Conservation (phyloP, 129 eudicot species). For the Escallonia herrerae region DNA sequence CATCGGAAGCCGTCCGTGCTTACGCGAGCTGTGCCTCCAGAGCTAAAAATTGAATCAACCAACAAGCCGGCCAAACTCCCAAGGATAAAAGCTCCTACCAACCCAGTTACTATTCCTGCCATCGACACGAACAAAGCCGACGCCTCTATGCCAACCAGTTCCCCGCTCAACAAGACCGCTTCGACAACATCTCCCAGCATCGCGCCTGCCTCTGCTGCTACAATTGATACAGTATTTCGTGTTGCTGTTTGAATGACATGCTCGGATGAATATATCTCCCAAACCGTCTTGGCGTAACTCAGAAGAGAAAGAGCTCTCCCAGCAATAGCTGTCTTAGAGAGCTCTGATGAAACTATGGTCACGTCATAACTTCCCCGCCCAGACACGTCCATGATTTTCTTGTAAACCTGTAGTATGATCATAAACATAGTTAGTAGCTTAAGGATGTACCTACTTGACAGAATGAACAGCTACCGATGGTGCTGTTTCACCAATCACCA, state of each 20-base stretch:
- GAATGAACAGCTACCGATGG: neutral
- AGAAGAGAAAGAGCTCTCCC: neutral
- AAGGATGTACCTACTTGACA: neutral
- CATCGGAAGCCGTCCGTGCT: neutral
- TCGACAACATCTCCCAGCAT: neutral
- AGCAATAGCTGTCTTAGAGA: neutral
- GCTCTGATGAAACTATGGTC: neutral
- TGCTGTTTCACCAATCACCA: too few species aligned
- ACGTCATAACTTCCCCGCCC: neutral
- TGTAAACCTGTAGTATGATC: neutral
- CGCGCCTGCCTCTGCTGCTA: neutral
- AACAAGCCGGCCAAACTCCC: neutral
- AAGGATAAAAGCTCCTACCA: conserved; percentile 1
- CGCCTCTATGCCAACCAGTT: neutral
- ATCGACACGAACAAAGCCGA: neutral
- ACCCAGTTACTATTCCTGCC: neutral
- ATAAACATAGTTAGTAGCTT: neutral
- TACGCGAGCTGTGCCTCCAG: neutral
- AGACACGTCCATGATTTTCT: conserved; percentile 1
- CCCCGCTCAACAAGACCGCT: neutral
- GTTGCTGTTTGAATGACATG: neutral
- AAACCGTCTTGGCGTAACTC: neutral
- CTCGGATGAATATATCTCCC: neutral
- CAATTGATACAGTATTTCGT: neutral
- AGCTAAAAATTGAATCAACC: conserved; percentile 1